phyloP scores from a whole-genome alignment of 352 stramenopile genomes.

The Phytopythium mirpurense region DNA sequence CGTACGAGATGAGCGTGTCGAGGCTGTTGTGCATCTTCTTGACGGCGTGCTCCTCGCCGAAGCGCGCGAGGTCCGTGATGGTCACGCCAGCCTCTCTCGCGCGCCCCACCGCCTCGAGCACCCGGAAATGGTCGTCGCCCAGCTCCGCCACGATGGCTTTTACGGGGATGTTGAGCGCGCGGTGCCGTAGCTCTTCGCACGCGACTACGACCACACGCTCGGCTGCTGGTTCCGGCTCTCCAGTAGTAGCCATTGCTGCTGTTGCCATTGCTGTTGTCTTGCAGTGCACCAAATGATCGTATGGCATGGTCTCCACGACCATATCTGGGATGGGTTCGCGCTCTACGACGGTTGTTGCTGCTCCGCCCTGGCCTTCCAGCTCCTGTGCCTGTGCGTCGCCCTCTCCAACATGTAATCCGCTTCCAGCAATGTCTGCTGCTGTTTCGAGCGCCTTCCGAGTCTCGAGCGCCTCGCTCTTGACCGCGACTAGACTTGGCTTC shows the following conservation, averaged over 20 bases:
- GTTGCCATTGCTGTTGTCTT: constrained; percentile 3
- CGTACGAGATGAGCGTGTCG: constrained; percentile 75
- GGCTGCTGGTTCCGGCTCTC: background rate
- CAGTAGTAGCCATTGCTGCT: background rate
- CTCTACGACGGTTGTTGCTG: background rate
- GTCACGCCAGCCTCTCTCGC: constrained; percentile 48
- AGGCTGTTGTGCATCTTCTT: constrained; percentile 75
- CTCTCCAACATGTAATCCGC: background rate
- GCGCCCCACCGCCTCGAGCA: constrained; percentile 59
- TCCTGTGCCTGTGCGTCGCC: background rate
- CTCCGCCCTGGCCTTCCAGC: background rate
- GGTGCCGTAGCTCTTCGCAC: constrained; percentile 59
- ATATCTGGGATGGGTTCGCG: constrained; percentile 3
- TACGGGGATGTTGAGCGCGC: constrained; percentile 61
- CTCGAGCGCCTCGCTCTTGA: constrained; percentile 19
- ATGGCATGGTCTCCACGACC: constrained; percentile 17
- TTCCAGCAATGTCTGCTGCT: constrained; percentile 2
- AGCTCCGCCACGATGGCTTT: constrained; percentile 63
- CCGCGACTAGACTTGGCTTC: constrained; percentile 2
- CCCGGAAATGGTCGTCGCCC: constrained; percentile 47
- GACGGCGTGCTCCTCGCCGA: constrained; percentile 36
- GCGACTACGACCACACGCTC: constrained; percentile 35
- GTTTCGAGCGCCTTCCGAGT: background rate
- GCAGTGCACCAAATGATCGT: too few relatives aligned
- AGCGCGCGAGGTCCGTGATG: constrained; percentile 33